Conservation (phyloP, 2,329 filamentous ascomycete species). For the Neopestalotiopsis rosae region DNA sequence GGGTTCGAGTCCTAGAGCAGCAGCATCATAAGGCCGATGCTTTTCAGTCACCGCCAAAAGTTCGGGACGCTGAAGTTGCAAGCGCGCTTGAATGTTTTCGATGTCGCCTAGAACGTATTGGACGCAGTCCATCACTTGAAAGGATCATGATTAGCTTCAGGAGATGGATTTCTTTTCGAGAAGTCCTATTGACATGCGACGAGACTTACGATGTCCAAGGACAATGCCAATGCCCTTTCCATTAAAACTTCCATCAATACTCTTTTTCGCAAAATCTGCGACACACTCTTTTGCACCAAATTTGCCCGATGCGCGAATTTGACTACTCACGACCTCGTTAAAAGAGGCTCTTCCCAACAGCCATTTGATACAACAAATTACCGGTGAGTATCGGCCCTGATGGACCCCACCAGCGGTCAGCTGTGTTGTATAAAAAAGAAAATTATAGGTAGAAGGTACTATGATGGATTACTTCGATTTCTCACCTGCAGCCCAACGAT, state of each 20-base stretch:
- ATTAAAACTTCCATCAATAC: constrained; percentile 52
- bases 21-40: no score
- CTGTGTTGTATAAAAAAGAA: no score
- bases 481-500: constrained; percentile 47
- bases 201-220: constrained; percentile 20
- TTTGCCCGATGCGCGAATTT: constrained; percentile 41
- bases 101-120: constrained; percentile 49
- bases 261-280: constrained; percentile 47
- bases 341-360: constrained; percentile 29
- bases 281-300: no score
- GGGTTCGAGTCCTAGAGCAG: no score
- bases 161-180: neutral
- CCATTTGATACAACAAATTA: no score
- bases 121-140: constrained; percentile 44
- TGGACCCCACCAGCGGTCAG: neutral
- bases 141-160: constrained; percentile 19
- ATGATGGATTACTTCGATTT: no score
- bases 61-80: constrained; percentile 49
- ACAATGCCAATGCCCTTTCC: constrained; percentile 44
- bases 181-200: no score
- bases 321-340: constrained; percentile 57
- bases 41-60: no score
- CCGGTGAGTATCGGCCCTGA: constrained; percentile 44
- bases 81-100: constrained; percentile 37
- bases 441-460: no score